phyloP scores from a whole-genome alignment of 2,329 filamentous ascomycete species.

The Sporothrix phasma region DNA sequence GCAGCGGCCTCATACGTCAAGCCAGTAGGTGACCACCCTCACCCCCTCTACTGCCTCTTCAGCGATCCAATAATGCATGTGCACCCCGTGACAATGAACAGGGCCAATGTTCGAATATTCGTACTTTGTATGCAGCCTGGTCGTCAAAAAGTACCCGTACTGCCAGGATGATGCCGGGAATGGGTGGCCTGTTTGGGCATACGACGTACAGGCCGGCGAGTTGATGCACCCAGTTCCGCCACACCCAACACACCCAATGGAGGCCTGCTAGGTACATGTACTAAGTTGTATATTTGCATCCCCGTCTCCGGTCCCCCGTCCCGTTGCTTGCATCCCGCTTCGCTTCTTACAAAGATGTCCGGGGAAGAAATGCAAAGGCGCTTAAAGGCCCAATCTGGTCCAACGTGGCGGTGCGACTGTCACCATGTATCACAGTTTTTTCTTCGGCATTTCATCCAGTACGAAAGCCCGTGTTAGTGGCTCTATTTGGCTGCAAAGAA shows the following conservation, averaged over 20 bases:
- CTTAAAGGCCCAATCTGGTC: neutral
- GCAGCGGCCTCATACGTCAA: no score
- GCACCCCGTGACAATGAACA: no score
- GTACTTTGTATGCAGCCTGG: neutral
- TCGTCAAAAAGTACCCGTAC: neutral
- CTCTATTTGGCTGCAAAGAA: neutral
- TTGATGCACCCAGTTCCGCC: neutral
- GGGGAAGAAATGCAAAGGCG: neutral
- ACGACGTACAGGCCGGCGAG: neutral
- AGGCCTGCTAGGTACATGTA: neutral
- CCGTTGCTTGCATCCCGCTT: neutral
- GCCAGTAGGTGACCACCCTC: no score
- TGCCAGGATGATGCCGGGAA: neutral
- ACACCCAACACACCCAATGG: neutral
- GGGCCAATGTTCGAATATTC: no score
- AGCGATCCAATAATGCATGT: neutral
- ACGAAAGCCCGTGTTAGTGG: neutral
- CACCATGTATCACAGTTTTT: neutral
- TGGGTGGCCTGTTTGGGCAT: neutral
- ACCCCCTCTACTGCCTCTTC: no score
- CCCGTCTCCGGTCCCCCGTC: neutral
- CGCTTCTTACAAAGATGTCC: neutral
- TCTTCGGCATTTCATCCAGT: neutral
- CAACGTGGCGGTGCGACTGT: neutral
- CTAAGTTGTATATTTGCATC: neutral